Percentiles rank a stretch among this genome's conserved stretches.
phyloP scores from a whole-genome alignment of 345 rosid genomes.

The Psidium guajava region DNA sequence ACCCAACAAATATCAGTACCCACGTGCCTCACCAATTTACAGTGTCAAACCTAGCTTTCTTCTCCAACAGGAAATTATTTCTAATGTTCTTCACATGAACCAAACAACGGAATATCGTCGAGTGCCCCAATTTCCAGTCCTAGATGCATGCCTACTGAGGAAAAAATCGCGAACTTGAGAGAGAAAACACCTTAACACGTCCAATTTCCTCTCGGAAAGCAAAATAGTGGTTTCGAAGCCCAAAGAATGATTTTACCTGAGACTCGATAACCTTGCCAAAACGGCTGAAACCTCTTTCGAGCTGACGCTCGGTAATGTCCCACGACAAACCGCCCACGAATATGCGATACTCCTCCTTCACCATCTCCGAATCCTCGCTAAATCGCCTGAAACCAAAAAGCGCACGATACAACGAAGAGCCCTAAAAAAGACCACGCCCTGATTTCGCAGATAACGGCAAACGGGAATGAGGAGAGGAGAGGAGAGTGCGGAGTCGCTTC shows the following conservation, averaged over 20 bases:
- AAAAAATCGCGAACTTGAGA: neutral
- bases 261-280: slow-evolving; percentile 78
- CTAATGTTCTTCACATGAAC: neutral
- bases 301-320: slow-evolving; percentile 78
- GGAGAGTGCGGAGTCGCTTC: neutral
- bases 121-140: neutral
- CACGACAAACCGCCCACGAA: slow-evolving; percentile 91
- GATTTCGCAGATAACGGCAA: neutral
- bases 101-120: neutral
- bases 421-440: neutral
- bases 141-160: neutral
- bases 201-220: neutral
- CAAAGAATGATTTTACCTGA: slow-evolving; percentile 39
- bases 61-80: neutral
- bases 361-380: slow-evolving; percentile 26
- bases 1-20: neutral
- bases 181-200: neutral
- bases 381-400: neutral
- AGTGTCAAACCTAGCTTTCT: neutral
- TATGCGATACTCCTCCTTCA: slow-evolving; percentile 71
- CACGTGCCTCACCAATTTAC: neutral
- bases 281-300: slow-evolving; percentile 66
- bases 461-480: neutral
- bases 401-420: neutral
- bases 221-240: neutral